A percentile compares a stretch with the other conserved stretches of the same genome.
Conservation (phyloP, 768 basidiomycete genomes). For the Serendipita indica region DNA sequence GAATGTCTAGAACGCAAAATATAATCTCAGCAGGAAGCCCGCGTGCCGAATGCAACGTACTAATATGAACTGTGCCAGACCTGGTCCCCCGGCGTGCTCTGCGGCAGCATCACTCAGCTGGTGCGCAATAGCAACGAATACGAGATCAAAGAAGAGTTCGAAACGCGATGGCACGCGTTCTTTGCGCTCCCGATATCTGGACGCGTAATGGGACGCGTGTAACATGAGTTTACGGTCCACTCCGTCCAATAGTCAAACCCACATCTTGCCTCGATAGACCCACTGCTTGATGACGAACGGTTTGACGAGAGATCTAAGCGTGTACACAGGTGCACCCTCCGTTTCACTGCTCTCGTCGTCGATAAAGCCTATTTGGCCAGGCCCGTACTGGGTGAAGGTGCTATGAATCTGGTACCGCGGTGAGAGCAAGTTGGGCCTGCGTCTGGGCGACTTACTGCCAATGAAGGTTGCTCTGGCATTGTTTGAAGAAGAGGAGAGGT, state of each 20-base stretch:
- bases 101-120: conserved; percentile 22
- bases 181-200: conserved; percentile 10
- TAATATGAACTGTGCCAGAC: conserved; percentile 17
- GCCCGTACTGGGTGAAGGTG: neutral
- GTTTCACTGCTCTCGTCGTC: conserved; percentile 1
- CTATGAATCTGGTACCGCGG: too few species aligned
- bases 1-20: conserved; percentile 11
- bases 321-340: neutral
- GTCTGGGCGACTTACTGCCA: too few species aligned
- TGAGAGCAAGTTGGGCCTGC: too few species aligned
- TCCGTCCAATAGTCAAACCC: neutral
- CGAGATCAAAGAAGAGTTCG: conserved; percentile 26
- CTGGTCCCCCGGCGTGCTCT: conserved; percentile 17
- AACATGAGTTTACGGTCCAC: neutral
- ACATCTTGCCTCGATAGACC: conserved; percentile 11
- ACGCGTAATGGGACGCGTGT: neutral
- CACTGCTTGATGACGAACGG: conserved; percentile 11
- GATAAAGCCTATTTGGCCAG: neutral
- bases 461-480: too few species aligned
- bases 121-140: conserved; percentile 24
- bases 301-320: neutral
- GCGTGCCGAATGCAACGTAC: conserved; percentile 13
- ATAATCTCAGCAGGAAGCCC: conserved; percentile 7
- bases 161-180: conserved; percentile 18
- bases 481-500: too few species aligned